A percentile compares a stretch with the other conserved stretches of the same genome.
phyloP scores from a whole-genome alignment of 1,284 basidiomycete genomes.

The Moesziomyces parantarcticus region DNA sequence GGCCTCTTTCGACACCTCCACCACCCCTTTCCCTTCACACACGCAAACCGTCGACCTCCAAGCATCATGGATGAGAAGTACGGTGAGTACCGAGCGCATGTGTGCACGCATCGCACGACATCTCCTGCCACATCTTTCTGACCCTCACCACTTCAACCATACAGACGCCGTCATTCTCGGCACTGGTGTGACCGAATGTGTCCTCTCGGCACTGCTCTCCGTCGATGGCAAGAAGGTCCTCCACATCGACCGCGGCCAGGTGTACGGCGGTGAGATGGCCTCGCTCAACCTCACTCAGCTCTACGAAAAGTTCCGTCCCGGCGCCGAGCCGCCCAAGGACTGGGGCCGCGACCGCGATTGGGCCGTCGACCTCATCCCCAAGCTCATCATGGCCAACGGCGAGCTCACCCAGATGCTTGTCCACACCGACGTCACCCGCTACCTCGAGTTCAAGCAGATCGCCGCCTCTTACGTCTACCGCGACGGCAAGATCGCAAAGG shows the following conservation, averaged over 20 bases:
- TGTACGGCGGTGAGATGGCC: slow-evolving; percentile 97
- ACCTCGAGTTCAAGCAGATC: slow-evolving; percentile 99
- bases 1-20: slow-evolving; percentile 1
- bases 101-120: neutral
- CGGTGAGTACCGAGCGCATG: slow-evolving; percentile 38
- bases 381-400: slow-evolving; percentile 90
- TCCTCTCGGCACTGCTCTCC: slow-evolving; percentile 85
- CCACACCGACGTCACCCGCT: slow-evolving; percentile 97
- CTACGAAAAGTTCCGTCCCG: slow-evolving; percentile 89
- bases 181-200: slow-evolving; percentile 97
- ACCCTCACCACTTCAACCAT: slow-evolving; percentile 1
- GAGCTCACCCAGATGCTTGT: slow-evolving; percentile 98
- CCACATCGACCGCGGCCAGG: slow-evolving; percentile 98
- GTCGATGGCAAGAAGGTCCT: slow-evolving; percentile 99
- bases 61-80: slow-evolving; percentile 62
- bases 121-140: too few species aligned
- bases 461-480: slow-evolving; percentile 97
- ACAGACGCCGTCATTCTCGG: slow-evolving; percentile 71
- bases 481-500: slow-evolving; percentile 96
- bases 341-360: slow-evolving; percentile 67
- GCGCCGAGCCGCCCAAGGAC: slow-evolving; percentile 71
- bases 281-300: slow-evolving; percentile 97
- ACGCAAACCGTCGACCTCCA: neutral
- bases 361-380: slow-evolving; percentile 67
- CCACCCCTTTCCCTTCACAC: neutral